Evolutionary conservation across 1,139 yeast genomes (phyloP).

Genomic region (Pneumocystis jirovecii): DNA sequence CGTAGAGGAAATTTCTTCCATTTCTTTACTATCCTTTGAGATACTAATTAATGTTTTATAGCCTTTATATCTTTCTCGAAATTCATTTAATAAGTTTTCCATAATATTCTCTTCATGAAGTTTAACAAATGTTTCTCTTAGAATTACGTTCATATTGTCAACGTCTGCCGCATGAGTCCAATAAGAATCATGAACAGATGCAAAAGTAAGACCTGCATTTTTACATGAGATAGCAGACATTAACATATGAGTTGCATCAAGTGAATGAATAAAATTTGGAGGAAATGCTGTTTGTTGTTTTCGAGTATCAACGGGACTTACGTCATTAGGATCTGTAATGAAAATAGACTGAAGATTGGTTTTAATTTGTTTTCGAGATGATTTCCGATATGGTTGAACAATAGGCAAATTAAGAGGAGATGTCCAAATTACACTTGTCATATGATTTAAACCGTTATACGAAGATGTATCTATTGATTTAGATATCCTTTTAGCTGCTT

Average conservation of each 20-base stretch:
- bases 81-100: conserved; percentile 57
- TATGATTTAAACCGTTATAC: conserved; percentile 30
- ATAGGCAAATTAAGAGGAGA: conserved; percentile 84
- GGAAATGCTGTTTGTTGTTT: conserved; percentile 91
- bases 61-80: conserved; percentile 62
- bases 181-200: conserved; percentile 94
- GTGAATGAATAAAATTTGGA: conserved; percentile 86
- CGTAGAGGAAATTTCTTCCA: conserved; percentile 31
- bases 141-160: conserved; percentile 50
- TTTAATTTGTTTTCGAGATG: conserved; percentile 44
- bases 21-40: conserved; percentile 42
- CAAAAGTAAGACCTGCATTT: conserved; percentile 56
- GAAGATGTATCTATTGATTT: conserved; percentile 29
- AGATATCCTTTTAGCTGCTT: conserved; percentile 66
- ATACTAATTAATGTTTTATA: conserved; percentile 42
- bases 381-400: conserved; percentile 84
- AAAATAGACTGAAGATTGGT: conserved; percentile 76
- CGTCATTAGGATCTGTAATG: conserved; percentile 69
- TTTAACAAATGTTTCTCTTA: conserved; percentile 67
- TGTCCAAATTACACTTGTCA: conserved; percentile 94
- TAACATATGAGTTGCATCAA: conserved; percentile 95
- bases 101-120: conserved; percentile 65
- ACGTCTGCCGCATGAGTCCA: conserved; percentile 95
- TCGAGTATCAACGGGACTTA: conserved; percentile 69
- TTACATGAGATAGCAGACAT: conserved; percentile 73